These are phyloP conservation scores for Aaosphaeria arxii DNA, from an alignment of 2,329 filamentous ascomycete genomes.

Conservation along the genomic window DNA sequence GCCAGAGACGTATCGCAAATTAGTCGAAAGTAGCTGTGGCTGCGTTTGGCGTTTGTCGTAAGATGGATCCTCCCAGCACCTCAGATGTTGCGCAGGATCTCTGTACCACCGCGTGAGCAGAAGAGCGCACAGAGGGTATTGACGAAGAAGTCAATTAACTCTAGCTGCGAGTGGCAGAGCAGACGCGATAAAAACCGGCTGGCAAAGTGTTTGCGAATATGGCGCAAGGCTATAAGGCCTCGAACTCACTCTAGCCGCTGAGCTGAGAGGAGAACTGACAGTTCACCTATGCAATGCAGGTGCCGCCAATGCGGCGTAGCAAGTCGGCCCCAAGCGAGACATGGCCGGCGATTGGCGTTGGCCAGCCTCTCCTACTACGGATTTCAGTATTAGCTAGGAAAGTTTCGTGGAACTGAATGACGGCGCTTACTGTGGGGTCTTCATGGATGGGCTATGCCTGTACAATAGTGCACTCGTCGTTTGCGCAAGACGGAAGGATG, in stretches of 20 bases:
- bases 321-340: background rate
- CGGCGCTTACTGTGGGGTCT: no score
- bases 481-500: no score
- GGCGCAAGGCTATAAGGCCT: conserved; percentile 1
- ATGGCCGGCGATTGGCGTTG: no score
- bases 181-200: background rate
- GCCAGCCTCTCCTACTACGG: no score
- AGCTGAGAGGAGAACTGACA: background rate
- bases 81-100: background rate
- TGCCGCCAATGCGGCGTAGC: background rate
- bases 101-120: no score
- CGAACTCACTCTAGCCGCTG: background rate
- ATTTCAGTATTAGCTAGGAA: no score
- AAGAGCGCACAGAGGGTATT: background rate
- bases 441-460: no score
- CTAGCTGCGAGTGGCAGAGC: background rate
- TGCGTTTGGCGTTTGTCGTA: background rate
- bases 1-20: conserved; percentile 3
- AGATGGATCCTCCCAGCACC: background rate
- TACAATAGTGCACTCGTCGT: no score
- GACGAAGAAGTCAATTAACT: background rate
- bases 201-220: background rate
- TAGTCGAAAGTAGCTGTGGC: background rate
- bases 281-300: background rate
- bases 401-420: no score